These are phyloP conservation scores for Geotrichum carabidarum DNA, from an alignment of 1,139 yeast species.

Conservation along the genomic window DNA sequence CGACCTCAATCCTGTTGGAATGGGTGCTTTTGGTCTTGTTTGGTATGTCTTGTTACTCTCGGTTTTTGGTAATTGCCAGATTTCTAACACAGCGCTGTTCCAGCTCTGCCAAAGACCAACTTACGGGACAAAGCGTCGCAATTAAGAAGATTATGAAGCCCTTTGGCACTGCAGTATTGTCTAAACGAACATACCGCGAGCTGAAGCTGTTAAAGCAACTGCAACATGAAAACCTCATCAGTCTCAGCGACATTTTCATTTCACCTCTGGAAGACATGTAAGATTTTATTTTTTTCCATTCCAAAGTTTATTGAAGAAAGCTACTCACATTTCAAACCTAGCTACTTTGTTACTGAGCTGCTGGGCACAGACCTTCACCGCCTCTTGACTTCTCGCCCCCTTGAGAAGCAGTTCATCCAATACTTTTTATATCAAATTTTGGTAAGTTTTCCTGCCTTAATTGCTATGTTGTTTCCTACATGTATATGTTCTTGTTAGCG, in stretches of 20 bases:
- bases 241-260: conserved; percentile 87
- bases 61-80: neutral
- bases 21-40: conserved; percentile 98
- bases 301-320: neutral
- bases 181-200: conserved; percentile 94
- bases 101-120: conserved; percentile 79
- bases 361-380: conserved; percentile 96
- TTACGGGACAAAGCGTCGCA: conserved; percentile 91
- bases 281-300: conserved; percentile 11
- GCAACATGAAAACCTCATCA: conserved; percentile 89
- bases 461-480: neutral
- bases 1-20: conserved; percentile 93
- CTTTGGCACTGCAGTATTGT: conserved; percentile 86
- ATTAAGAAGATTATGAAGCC: conserved; percentile 98
- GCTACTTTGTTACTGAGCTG: conserved; percentile 88
- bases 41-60: conserved; percentile 42
- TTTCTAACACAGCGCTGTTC: conserved; percentile 22
- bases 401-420: conserved; percentile 93
- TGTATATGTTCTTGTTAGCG: neutral
- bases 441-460: conserved; percentile 26
- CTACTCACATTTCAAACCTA: conserved; percentile 2
- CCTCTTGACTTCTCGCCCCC: conserved; percentile 82
- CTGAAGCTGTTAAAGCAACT: conserved; percentile 86
- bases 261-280: conserved; percentile 88
- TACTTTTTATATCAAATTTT: conserved; percentile 91